A percentile compares a stretch with the other conserved stretches of the same genome.
Evolutionary conservation across 257 asterid genomes (phyloP).

Genomic region (Lycium ferocissimum): DNA sequence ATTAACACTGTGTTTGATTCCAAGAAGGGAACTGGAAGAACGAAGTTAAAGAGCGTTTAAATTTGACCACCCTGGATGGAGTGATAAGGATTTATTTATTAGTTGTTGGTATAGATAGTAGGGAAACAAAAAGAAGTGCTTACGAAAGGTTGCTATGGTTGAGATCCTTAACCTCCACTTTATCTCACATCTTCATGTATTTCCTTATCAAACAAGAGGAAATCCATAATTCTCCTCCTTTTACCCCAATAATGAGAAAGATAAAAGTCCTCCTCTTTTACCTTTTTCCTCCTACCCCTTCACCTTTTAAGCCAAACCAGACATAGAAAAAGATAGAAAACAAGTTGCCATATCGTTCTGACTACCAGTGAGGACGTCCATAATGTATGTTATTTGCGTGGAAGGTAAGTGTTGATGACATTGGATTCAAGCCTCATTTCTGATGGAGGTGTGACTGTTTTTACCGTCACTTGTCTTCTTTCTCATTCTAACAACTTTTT

Average conservation of each 20-base stretch:
- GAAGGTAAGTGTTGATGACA: no score
- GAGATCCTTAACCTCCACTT: neutral
- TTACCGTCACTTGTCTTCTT: neutral
- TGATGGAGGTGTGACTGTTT: no score
- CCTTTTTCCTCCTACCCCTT: neutral
- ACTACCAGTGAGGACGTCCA: no score
- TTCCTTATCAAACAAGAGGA: neutral
- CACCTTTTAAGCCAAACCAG: neutral
- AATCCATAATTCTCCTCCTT: conserved; percentile 1
- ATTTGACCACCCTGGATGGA: neutral
- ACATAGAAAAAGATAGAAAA: no score
- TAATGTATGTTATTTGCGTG: no score
- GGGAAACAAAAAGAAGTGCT: neutral
- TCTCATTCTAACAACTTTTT: neutral
- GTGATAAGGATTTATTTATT: neutral
- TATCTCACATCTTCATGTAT: neutral
- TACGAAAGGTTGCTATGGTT: neutral
- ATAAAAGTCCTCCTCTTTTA: neutral
- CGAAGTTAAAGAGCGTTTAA: neutral
- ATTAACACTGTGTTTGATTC: neutral
- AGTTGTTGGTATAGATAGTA: neutral
- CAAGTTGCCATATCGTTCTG: no score
- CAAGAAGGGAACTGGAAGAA: neutral
- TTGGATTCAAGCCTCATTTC: no score
- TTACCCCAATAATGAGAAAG: neutral